Conservation (phyloP, 495 filamentous ascomycete genomes). For the Halenospora varia region DNA sequence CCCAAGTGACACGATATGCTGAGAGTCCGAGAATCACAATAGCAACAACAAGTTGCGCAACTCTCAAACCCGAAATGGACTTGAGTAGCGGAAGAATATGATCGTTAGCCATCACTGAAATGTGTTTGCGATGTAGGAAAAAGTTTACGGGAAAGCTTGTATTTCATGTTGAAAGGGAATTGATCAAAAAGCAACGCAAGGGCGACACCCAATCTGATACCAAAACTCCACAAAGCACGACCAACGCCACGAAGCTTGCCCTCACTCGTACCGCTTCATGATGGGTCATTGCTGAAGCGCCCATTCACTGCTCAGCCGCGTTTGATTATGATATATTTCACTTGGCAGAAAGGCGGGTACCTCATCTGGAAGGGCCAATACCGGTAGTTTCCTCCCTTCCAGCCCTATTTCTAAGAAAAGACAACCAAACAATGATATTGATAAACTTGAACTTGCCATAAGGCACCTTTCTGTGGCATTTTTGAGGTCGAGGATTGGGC, state of each 20-base stretch:
- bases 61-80: slow-evolving; percentile 53
- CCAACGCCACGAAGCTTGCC: no score
- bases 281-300: no score
- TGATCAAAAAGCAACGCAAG: background rate
- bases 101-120: background rate
- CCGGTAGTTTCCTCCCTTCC: background rate
- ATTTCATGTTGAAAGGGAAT: background rate
- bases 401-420: background rate
- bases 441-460: background rate
- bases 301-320: no score
- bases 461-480: background rate
- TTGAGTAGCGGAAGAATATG: slow-evolving; percentile 41
- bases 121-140: background rate
- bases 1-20: slow-evolving; percentile 50
- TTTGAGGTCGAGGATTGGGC: no score
- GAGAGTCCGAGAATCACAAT: slow-evolving; percentile 63
- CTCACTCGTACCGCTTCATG: no score
- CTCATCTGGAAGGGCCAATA: no score
- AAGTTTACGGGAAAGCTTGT: background rate
- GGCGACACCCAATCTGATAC: background rate
- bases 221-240: background rate
- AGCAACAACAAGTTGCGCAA: slow-evolving; percentile 58
- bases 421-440: background rate
- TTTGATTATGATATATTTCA: no score
- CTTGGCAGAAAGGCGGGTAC: no score